A percentile compares a stretch with the other conserved stretches of the same genome.
Conservation (phyloP, 345 rosid genomes). For the Ricinus communis region DNA sequence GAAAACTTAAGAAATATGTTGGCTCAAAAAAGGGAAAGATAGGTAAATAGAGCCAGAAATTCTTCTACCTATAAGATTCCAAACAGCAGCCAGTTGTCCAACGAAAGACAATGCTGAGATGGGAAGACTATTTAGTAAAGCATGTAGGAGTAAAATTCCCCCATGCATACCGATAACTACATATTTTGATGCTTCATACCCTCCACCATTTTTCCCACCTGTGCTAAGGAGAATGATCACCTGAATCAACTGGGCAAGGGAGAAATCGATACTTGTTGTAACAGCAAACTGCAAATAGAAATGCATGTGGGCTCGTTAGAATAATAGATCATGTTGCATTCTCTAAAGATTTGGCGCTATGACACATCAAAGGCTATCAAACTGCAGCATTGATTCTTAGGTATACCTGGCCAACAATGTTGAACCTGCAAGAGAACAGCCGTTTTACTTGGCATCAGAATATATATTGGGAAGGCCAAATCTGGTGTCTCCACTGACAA, state of each 20-base stretch:
- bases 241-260: conserved; percentile 64
- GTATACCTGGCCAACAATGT: conserved; percentile 89
- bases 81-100: conserved; percentile 88
- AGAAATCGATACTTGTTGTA: conserved; percentile 65
- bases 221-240: conserved; percentile 86
- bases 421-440: conserved; percentile 69
- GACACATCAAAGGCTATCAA: conserved; percentile 2
- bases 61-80: conserved; percentile 77
- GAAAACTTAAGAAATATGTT: not conserved
- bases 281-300: conserved; percentile 84
- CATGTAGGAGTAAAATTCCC: conserved; percentile 73
- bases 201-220: conserved; percentile 92
- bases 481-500: not conserved
- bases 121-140: conserved; percentile 77
- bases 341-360: not conserved
- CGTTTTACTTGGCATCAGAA: conserved; percentile 26
- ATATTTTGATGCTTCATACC: conserved; percentile 80
- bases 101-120: conserved; percentile 73
- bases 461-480: conserved; percentile 2
- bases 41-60: conserved; percentile 7
- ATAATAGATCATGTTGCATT: conserved; percentile 14
- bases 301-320: conserved; percentile 16
- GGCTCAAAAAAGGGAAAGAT: not conserved
- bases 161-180: conserved; percentile 75
- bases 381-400: conserved; percentile 11